phyloP scores from a whole-genome alignment of 208 protist species.

The Crithidia fasciculata region DNA sequence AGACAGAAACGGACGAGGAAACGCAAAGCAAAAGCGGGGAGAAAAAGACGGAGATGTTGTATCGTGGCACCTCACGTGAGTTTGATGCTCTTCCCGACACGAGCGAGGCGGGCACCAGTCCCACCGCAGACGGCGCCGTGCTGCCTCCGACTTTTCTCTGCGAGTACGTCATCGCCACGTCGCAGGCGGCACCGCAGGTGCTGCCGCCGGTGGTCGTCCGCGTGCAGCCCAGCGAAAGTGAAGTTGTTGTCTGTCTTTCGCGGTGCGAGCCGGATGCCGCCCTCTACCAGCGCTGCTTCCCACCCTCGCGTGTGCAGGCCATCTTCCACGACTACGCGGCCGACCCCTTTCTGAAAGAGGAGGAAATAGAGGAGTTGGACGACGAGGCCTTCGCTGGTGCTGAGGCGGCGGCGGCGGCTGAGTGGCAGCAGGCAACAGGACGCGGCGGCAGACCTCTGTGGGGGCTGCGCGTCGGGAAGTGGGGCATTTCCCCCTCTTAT shows the following conservation, averaged over 20 bases:
- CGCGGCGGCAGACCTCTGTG: background rate
- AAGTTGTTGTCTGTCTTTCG: conserved; percentile 10
- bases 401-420: background rate
- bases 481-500: conserved; percentile 2
- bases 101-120: background rate
- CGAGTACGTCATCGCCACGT: conserved; percentile 21
- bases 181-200: background rate
- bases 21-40: background rate
- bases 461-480: background rate
- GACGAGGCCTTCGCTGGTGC: background rate
- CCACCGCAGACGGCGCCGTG: background rate
- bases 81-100: background rate
- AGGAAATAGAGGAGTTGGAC: background rate
- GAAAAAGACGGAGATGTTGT: background rate
- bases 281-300: conserved; percentile 26
- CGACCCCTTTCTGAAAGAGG: conserved; percentile 21
- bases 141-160: conserved; percentile 1
- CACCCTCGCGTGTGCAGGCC: conserved; percentile 12
- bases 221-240: background rate
- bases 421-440: conserved; percentile 4
- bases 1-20: background rate
- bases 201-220: conserved; percentile 23
- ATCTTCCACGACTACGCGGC: conserved; percentile 23
- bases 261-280: background rate
- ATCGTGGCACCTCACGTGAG: conserved; percentile 7